Evolutionary conservation across 2,329 filamentous ascomycete genomes (phyloP).

Genomic region (Aspergillus sp.): DNA sequence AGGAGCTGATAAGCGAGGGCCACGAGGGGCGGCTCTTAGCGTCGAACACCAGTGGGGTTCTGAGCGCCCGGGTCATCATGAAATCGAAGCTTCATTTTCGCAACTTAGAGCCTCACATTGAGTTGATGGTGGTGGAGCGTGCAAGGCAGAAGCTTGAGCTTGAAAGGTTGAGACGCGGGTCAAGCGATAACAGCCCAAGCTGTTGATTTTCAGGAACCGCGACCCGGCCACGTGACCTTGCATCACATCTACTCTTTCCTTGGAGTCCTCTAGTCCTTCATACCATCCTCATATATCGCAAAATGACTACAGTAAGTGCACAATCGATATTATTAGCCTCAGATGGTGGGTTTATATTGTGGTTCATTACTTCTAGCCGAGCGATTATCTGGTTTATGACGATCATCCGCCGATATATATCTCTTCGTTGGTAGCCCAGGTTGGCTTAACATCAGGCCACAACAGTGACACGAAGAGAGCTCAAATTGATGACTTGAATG

Average conservation of each 20-base stretch:
- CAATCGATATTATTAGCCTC: too few relatives aligned
- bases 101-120: not conserved
- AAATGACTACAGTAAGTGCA: not conserved
- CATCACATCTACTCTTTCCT: not conserved
- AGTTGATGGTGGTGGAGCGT: not conserved
- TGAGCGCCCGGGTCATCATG: not conserved
- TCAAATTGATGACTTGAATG: too few relatives aligned
- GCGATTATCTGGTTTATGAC: too few relatives aligned
- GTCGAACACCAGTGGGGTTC: not conserved
- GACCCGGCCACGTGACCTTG: not conserved
- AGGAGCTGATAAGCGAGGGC: conserved; percentile 9
- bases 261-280: not conserved
- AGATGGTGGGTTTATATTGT: too few relatives aligned
- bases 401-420: too few relatives aligned
- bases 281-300: not conserved
- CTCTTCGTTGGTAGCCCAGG: too few relatives aligned
- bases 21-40: not conserved
- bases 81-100: not conserved
- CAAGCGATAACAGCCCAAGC: not conserved
- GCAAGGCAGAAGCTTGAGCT: not conserved
- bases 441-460: too few relatives aligned
- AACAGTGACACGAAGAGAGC: too few relatives aligned
- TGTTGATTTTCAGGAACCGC: not conserved
- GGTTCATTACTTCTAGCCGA: too few relatives aligned
- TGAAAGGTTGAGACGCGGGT: not conserved